Conservation (phyloP, 2,329 filamentous ascomycete genomes). For the Hypoxylon sp. region DNA sequence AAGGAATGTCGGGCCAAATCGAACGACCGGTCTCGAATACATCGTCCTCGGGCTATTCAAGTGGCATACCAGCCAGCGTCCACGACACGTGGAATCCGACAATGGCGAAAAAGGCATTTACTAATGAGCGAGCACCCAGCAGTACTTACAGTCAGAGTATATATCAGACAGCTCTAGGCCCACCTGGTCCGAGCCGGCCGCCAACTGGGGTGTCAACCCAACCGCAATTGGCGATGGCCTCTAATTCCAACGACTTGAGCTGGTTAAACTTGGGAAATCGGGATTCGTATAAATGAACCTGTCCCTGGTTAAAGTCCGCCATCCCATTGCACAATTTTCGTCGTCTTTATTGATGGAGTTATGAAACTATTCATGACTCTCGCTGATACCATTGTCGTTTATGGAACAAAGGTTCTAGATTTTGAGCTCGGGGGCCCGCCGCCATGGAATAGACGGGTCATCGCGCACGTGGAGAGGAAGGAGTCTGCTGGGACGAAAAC, state of each 20-base stretch:
- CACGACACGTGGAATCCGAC: slow-evolving; percentile 64
- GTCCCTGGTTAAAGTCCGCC: slow-evolving; percentile 5
- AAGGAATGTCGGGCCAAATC: slow-evolving; percentile 69
- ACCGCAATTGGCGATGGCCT: slow-evolving; percentile 60
- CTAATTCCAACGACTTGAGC: slow-evolving; percentile 73
- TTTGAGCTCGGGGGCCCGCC: slow-evolving; percentile 22
- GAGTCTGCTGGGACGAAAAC: slow-evolving; percentile 17
- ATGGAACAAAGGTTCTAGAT: slow-evolving; percentile 29
- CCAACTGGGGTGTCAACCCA: slow-evolving; percentile 55
- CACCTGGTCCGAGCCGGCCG: slow-evolving; percentile 42
- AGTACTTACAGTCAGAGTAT: slow-evolving; percentile 59
- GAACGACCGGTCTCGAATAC: slow-evolving; percentile 63
- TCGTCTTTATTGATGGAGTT: slow-evolving; percentile 35
- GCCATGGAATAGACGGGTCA: slow-evolving; percentile 30
- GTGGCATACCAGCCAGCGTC: slow-evolving; percentile 71
- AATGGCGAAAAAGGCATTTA: slow-evolving; percentile 57
- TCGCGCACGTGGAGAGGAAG: slow-evolving; percentile 19
- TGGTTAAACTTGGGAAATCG: slow-evolving; percentile 76
- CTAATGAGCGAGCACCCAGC: slow-evolving; percentile 58
- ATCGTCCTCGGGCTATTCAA: slow-evolving; percentile 67
- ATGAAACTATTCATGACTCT: slow-evolving; percentile 39
- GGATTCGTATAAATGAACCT: slow-evolving; percentile 30
- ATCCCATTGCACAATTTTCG: slow-evolving; percentile 11
- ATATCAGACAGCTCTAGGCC: slow-evolving; percentile 54
- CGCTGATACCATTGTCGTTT: slow-evolving; percentile 38